Conservation (phyloP, 202 grass and related monocot species). For the Schoenoplectus triqueter region DNA sequence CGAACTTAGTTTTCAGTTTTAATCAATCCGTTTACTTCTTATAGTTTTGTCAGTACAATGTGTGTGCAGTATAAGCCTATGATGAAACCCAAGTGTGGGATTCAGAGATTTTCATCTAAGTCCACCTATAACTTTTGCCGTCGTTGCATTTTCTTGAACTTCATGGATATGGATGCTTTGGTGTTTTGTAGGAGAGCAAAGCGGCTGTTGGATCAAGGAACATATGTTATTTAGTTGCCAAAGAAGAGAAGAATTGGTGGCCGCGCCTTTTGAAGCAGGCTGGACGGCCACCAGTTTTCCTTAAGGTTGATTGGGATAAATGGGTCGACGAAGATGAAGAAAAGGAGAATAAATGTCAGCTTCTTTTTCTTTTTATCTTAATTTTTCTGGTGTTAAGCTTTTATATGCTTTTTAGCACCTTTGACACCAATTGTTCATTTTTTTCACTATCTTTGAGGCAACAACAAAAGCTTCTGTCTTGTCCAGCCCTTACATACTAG, state of each 20-base stretch:
- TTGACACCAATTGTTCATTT: conserved; percentile 9
- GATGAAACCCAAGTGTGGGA: background rate
- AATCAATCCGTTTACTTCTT: background rate
- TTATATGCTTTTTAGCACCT: conserved; percentile 4
- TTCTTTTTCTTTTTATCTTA: background rate
- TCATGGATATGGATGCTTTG: background rate
- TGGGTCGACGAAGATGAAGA: conserved; percentile 96
- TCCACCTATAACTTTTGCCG: background rate
- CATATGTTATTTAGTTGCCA: conserved; percentile 82
- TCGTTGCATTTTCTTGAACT: background rate
- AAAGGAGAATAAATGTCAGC: conserved; percentile 55
- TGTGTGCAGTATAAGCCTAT: background rate
- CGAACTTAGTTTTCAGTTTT: background rate
- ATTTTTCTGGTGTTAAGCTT: background rate
- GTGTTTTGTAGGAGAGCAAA: conserved; percentile 72
- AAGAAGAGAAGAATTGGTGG: conserved; percentile 86
- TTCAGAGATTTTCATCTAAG: background rate
- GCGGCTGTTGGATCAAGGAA: conserved; percentile 62
- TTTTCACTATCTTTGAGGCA: background rate
- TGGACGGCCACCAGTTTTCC: conserved; percentile 64
- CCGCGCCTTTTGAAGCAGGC: conserved; percentile 70
- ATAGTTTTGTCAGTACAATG: background rate
- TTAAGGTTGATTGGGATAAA: conserved; percentile 97
- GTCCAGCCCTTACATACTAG: background rate
- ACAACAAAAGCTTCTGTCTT: background rate